Conservation (phyloP, 164 flowering plant species). For the Sedum album region DNA sequence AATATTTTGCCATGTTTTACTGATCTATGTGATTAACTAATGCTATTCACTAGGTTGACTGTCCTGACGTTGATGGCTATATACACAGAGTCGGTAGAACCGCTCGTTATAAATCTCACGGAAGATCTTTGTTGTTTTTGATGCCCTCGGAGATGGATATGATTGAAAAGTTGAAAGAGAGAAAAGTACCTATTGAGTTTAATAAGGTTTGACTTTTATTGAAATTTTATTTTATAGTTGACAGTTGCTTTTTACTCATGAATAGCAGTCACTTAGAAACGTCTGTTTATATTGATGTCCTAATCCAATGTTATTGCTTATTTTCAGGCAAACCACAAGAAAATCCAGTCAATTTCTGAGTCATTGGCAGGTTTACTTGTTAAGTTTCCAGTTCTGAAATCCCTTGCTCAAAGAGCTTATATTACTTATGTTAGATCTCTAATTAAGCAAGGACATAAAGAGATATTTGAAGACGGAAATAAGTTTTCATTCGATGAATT, state of each 20-base stretch:
- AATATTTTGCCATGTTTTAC: background rate
- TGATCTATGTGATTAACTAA: background rate
- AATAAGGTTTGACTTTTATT: slow-evolving; percentile 40
- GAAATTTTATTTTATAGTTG: background rate
- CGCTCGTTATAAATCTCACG: slow-evolving; percentile 70
- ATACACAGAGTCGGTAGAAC: slow-evolving; percentile 97
- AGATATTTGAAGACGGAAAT: slow-evolving; percentile 63
- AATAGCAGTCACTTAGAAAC: background rate
- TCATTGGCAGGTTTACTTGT: slow-evolving; percentile 56
- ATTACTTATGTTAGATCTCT: slow-evolving; percentile 72
- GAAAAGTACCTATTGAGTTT: slow-evolving; percentile 46
- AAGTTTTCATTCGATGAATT: slow-evolving; percentile 61
- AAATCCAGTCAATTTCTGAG: slow-evolving; percentile 54
- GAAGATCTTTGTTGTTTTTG: slow-evolving; percentile 70
- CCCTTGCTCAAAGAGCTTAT: slow-evolving; percentile 70
- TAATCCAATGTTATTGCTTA: background rate
- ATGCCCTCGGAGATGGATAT: slow-evolving; percentile 70
- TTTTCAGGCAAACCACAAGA: slow-evolving; percentile 57
- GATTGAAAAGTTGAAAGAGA: slow-evolving; percentile 60
- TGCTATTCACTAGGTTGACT: slow-evolving; percentile 55
- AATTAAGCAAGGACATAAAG: slow-evolving; percentile 53
- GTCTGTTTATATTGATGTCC: background rate
- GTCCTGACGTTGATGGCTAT: slow-evolving; percentile 85
- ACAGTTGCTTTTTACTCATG: background rate
- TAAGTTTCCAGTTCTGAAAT: slow-evolving; percentile 54